Conservation (phyloP, 2,329 filamentous ascomycete species). For the Xylaria sp. region DNA sequence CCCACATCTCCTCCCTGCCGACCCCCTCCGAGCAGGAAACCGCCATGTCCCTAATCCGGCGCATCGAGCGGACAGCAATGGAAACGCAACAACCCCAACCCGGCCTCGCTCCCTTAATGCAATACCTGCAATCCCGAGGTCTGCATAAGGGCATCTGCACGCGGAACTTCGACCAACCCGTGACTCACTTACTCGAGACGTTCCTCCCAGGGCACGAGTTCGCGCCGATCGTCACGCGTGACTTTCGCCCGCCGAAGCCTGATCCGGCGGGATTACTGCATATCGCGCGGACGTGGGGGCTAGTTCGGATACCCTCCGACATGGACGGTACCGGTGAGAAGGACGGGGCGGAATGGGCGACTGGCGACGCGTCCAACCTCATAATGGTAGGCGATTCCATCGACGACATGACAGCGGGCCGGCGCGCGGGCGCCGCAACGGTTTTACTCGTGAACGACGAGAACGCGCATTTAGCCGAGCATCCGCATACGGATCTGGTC, state of each 20-base stretch:
- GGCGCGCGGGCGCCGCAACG: conserved; percentile 77
- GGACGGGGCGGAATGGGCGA: conserved; percentile 24
- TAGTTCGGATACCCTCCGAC: conserved; percentile 33
- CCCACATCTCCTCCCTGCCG: conserved; percentile 75
- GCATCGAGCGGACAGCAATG: conserved; percentile 67
- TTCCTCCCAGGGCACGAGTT: conserved; percentile 67
- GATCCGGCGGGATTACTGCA: conserved; percentile 82
- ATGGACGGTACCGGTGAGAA: too few relatives aligned
- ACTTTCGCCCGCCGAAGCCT: conserved; percentile 79
- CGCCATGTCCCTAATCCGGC: conserved; percentile 69
- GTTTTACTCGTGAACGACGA: conserved; percentile 82
- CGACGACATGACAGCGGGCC: conserved; percentile 88
- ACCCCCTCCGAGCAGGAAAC: conserved; percentile 48
- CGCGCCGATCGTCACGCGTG: conserved; percentile 74
- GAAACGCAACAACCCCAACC: conserved; percentile 71
- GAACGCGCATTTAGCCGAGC: conserved; percentile 64
- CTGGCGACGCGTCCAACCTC: conserved; percentile 47
- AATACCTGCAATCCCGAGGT: conserved; percentile 63
- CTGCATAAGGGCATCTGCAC: conserved; percentile 85
- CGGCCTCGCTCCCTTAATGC: conserved; percentile 72
- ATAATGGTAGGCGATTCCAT: conserved; percentile 74
- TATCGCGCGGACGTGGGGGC: conserved; percentile 72
- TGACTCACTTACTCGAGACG: conserved; percentile 66
- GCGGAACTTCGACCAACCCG: conserved; percentile 82
- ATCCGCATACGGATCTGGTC: conserved; percentile 72